phyloP scores from a whole-genome alignment of 805 yeast genomes.

The Maudiozyma bulderi region DNA sequence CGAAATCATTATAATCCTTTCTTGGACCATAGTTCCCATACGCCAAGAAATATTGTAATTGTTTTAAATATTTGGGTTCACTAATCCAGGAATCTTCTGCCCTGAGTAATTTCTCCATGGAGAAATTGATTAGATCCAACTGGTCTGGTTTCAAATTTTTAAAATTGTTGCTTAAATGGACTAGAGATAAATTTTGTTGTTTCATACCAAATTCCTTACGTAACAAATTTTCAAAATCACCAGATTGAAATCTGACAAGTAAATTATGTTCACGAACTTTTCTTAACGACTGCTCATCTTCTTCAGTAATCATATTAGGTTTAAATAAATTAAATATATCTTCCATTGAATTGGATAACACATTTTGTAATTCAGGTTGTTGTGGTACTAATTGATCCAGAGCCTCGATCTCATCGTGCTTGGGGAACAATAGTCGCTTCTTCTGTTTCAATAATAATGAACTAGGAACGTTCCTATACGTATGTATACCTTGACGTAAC shows the following conservation, averaged over 20 bases:
- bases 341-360: slow-evolving; percentile 9
- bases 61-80: slow-evolving; percentile 40
- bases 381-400: neutral
- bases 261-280: slow-evolving; percentile 5
- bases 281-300: slow-evolving; percentile 16
- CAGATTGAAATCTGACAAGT: slow-evolving; percentile 7
- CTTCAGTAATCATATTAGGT: slow-evolving; percentile 17
- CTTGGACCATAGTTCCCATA: slow-evolving; percentile 70
- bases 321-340: slow-evolving; percentile 21
- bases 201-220: slow-evolving; percentile 8
- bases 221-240: slow-evolving; percentile 11
- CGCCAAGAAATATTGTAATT: slow-evolving; percentile 49
- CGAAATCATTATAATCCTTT: slow-evolving; percentile 34
- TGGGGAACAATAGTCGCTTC: too few species aligned
- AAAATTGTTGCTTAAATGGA: slow-evolving; percentile 6
- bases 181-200: slow-evolving; percentile 2
- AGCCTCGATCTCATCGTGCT: too few species aligned
- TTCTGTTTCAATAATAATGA: too few species aligned
- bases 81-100: slow-evolving; percentile 44
- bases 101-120: slow-evolving; percentile 5
- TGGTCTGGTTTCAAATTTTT: slow-evolving; percentile 8
- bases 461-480: too few species aligned
- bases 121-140: slow-evolving; percentile 18
- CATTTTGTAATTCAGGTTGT: neutral
- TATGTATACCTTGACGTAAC: too few species aligned